phyloP scores from a whole-genome alignment of 2,329 filamentous ascomycete genomes.

The Pseudocercospora fijiensis region DNA sequence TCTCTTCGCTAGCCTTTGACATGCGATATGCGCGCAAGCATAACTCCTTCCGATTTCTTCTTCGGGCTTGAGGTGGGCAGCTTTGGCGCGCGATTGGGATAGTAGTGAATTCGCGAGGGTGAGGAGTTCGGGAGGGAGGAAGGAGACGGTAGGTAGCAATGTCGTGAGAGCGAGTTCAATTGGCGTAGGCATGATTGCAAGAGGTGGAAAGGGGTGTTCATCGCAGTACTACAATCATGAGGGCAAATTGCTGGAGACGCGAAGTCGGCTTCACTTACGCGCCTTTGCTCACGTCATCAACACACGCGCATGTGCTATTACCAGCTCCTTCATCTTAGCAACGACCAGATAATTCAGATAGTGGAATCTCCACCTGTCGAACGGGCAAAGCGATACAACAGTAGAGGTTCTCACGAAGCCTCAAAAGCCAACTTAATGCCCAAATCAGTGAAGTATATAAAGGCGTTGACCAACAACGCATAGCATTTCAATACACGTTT shows the following conservation, averaged over 20 bases:
- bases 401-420: background rate
- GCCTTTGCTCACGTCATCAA: background rate
- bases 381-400: background rate
- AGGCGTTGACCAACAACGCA: background rate
- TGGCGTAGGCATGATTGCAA: constrained; percentile 62
- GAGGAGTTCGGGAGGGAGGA: constrained; percentile 67
- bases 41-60: constrained; percentile 85
- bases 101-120: constrained; percentile 71
- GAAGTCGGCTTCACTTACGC: background rate
- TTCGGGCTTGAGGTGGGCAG: constrained; percentile 74
- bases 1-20: constrained; percentile 74
- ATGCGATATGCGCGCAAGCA: constrained; percentile 85
- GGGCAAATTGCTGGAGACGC: background rate
- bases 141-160: constrained; percentile 70
- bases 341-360: background rate
- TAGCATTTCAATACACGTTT: background rate
- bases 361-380: no score
- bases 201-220: background rate
- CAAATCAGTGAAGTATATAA: no score
- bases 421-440: no score
- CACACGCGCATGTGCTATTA: background rate
- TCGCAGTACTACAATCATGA: no score
- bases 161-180: constrained; percentile 72
- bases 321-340: background rate
- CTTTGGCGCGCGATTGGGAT: constrained; percentile 75